Base-by-base conservation (phyloP, 2,329 filamentous ascomycete species). In the Proliferodiscus dingleyae region DNA sequence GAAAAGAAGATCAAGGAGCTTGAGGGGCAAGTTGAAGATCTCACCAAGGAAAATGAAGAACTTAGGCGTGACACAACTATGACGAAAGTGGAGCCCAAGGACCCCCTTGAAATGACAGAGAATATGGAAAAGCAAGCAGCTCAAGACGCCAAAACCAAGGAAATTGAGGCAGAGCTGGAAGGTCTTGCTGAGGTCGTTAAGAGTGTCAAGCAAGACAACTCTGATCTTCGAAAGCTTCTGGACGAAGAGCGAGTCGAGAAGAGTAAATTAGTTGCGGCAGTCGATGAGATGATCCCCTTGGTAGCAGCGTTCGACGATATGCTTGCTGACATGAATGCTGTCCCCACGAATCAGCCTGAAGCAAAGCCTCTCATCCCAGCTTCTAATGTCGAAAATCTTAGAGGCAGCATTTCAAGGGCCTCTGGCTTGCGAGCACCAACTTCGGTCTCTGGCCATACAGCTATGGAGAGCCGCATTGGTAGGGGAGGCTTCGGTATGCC, bases 1-100 rank as follows among this genome's bases (percentile, higher is more conserved):
- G 89, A 95, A 67, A 94, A 94, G 74, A 87, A 85, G 61, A 80
- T 91, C 46, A 80, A 79, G 43, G 87, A 91, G 58, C 78, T 95
- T 2, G 87, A 95, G 66, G 64, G 66, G 15, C 81, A 81, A 51
- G 73, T 95, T 34, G 81, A 81, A 37, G 78, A 85, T 34, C 74
- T 91, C 9, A 69, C 71, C 41, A 77, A 80, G 41, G 87, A 94
- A 60, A 89, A 93, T 56, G 84, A 91, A 52, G 80, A 81, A 52
- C 41, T 55, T 9, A 51, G 70, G 72, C 34, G 77, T 21, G 82
- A 90, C 59, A 73, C 75, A 18, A 84, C 81, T 8, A 77, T 85
- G 64, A 80, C 78, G 30, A 81, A 76, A 47, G 67, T 77, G 34
- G 73, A 77, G 46, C 69, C 71, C 3, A 69, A 68, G 44, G 67